phyloP scores from a whole-genome alignment of 2,329 filamentous ascomycete genomes.

The Aspergillus hortae region DNA sequence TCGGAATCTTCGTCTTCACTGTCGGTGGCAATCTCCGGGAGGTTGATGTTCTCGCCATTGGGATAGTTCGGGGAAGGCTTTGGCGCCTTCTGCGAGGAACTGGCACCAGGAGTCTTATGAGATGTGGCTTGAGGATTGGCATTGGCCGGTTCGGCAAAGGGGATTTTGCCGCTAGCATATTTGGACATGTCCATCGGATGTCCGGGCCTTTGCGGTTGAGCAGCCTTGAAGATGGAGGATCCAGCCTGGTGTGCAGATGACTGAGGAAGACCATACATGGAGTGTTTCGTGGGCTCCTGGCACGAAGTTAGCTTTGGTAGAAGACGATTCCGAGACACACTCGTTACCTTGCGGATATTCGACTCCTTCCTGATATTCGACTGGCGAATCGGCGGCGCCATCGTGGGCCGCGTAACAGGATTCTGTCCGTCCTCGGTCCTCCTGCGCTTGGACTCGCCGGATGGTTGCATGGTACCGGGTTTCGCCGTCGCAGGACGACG shows the following conservation, averaged over 20 bases:
- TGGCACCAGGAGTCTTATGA: slow-evolving; percentile 66
- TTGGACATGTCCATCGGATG: slow-evolving; percentile 83
- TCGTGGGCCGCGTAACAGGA: slow-evolving; percentile 60
- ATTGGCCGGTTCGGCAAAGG: slow-evolving; percentile 72
- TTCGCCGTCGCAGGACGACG: slow-evolving; percentile 39
- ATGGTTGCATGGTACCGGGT: slow-evolving; percentile 54
- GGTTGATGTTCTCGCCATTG: slow-evolving; percentile 83
- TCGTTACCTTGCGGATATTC: slow-evolving; percentile 63
- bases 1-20: slow-evolving; percentile 80
- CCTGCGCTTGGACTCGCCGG: slow-evolving; percentile 73
- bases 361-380: slow-evolving; percentile 75
- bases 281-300: slow-evolving; percentile 35
- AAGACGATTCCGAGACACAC: background rate
- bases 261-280: slow-evolving; percentile 38
- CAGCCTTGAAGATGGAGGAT: slow-evolving; percentile 38
- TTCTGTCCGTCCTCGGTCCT: slow-evolving; percentile 72
- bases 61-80: slow-evolving; percentile 80
- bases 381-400: slow-evolving; percentile 80
- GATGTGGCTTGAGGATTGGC: slow-evolving; percentile 42
- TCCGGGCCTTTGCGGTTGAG: slow-evolving; percentile 57
- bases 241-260: slow-evolving; percentile 29
- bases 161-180: slow-evolving; percentile 82
- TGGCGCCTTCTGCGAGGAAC: slow-evolving; percentile 36
- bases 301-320: background rate
- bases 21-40: slow-evolving; percentile 94